Conservation (phyloP, 306 rosid species). For the Quercus ilex region DNA sequence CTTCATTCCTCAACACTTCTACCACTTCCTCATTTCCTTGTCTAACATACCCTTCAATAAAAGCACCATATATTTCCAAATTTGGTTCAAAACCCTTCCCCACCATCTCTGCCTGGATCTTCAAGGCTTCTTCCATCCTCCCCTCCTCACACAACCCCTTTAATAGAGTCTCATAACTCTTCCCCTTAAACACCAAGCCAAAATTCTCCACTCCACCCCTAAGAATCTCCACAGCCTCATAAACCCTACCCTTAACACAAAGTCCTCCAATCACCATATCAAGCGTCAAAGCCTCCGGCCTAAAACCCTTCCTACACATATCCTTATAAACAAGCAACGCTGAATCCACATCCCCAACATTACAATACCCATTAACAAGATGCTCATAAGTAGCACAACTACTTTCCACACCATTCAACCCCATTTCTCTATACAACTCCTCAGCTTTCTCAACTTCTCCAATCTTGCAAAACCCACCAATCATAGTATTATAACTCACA, state of each 20-base stretch:
- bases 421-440: constrained; percentile 65
- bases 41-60: constrained; percentile 50
- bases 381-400: constrained; percentile 58
- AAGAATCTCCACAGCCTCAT: constrained; percentile 49
- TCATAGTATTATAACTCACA: constrained; percentile 62
- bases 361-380: constrained; percentile 58
- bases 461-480: constrained; percentile 70
- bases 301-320: constrained; percentile 57
- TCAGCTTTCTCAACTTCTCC: constrained; percentile 63
- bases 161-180: constrained; percentile 59
- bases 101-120: constrained; percentile 83
- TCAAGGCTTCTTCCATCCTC: constrained; percentile 60
- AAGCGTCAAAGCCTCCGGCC: constrained; percentile 40
- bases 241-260: constrained; percentile 46
- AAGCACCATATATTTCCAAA: constrained; percentile 51
- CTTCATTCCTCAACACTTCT: constrained; percentile 55
- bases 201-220: constrained; percentile 29
- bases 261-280: constrained; percentile 41
- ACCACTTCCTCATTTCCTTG: constrained; percentile 64
- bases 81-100: constrained; percentile 62
- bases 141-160: constrained; percentile 55
- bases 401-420: constrained; percentile 46
- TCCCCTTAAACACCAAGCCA: constrained; percentile 42
- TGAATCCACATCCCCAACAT: constrained; percentile 47
- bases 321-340: constrained; percentile 66